Evolutionary conservation across 768 basidiomycete species (phyloP), one percentile per base, ranked within the genome.

Genomic region (Boletus subcaerulescens): DNA sequence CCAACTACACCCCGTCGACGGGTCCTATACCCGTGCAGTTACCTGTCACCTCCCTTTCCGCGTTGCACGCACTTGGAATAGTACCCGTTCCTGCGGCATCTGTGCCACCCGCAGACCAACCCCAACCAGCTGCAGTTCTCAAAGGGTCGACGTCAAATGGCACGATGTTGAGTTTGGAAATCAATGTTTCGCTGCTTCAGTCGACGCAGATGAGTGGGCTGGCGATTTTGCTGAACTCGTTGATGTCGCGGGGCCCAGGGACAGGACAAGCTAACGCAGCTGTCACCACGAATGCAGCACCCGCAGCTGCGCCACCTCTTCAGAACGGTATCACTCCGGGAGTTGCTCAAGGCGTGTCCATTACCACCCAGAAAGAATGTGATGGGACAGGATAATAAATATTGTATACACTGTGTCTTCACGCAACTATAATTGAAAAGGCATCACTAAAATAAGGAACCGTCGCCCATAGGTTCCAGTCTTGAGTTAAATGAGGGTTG

Each of bases 171-270:
- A 87, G 79, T 65, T 72, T 93, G 50, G 90, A 92, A 58, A 87
- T 93, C 65, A 91, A 91, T 56, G 82, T 91, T 29, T 83, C 84
- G 15, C 70, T 85, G 18, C 74, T 93, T 51, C 86, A 89, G 67
- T 77, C 83, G 17, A 74, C 81, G n/a, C 90, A 92, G 63, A 86
- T 88, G 83, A 87, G 79, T 64, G 87, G 88, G 14, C 62, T 91
- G 59, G 87, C 87, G 18, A 73, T 85, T 58, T 74, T 91, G 12
- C 69, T 91, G 57, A 90, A 88, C 68, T 83, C 85, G 3, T 68
- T 91, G 58, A 84, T 88, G 77, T 77, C 82, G 26, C 77, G 80
- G 59, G 67, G 72, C 7, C 26, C 54, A 22, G 62, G 60, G 40
- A 56, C 71, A 41, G 65, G 65, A 17, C 65, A 71, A 40, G 31